A percentile compares a stretch with the other conserved stretches of the same genome.
These are phyloP conservation scores for Aspergillus sp. DNA, from an alignment of 2,329 filamentous ascomycete species.

Conservation along the genomic window DNA sequence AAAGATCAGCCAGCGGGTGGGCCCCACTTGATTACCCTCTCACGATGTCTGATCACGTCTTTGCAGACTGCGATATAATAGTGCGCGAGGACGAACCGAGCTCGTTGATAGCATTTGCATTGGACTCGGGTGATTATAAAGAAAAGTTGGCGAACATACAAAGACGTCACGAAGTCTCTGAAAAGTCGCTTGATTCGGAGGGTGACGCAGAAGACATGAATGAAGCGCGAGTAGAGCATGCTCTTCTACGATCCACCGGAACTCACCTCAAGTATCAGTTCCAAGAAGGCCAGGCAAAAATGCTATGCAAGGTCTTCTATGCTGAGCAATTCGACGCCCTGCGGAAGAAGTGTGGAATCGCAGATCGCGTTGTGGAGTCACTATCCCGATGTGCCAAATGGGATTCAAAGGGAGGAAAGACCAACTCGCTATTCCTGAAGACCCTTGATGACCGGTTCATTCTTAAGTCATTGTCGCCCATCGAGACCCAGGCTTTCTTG, in stretches of 20 bases:
- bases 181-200: slow-evolving; percentile 24
- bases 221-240: slow-evolving; percentile 79
- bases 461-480: slow-evolving; percentile 83
- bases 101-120: slow-evolving; percentile 88
- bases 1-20: slow-evolving; percentile 95
- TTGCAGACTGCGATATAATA: slow-evolving; percentile 94
- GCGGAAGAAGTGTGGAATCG: slow-evolving; percentile 85
- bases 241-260: slow-evolving; percentile 77
- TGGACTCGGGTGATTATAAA: slow-evolving; percentile 85
- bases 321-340: slow-evolving; percentile 97
- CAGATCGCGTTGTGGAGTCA: slow-evolving; percentile 92
- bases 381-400: slow-evolving; percentile 94
- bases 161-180: slow-evolving; percentile 32
- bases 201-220: slow-evolving; percentile 46
- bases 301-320: slow-evolving; percentile 98
- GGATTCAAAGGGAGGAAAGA: slow-evolving; percentile 97
- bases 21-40: slow-evolving; percentile 88
- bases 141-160: slow-evolving; percentile 66
- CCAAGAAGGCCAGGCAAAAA: slow-evolving; percentile 85
- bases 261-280: slow-evolving; percentile 97
- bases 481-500: slow-evolving; percentile 91
- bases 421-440: slow-evolving; percentile 95
- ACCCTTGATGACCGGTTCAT: slow-evolving; percentile 93
- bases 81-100: slow-evolving; percentile 97
- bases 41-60: slow-evolving; percentile 85